Percentiles rank a stretch among this genome's conserved stretches.
phyloP scores from a whole-genome alignment of 129 eudicot genomes.

The Saussurea involucrata region DNA sequence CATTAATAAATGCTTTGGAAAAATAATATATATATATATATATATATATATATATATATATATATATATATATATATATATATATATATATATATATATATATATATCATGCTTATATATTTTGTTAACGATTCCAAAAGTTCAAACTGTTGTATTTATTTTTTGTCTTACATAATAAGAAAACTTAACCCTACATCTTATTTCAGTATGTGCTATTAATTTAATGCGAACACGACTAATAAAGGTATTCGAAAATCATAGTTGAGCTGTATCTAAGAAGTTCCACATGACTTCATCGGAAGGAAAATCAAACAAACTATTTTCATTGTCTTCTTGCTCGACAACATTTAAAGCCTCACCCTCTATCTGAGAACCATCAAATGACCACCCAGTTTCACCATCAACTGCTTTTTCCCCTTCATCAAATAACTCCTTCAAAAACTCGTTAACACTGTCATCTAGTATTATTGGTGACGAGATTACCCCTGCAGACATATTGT shows the following conservation, averaged over 20 bases:
- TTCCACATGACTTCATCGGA: slow-evolving; percentile 24
- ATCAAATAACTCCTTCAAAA: slow-evolving; percentile 13
- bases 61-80: too few relatives aligned
- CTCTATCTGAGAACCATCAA: not conserved
- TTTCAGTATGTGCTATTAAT: not conserved
- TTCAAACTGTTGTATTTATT: not conserved
- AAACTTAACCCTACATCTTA: not conserved
- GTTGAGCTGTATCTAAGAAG: slow-evolving; percentile 3
- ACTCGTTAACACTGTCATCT: not conserved
- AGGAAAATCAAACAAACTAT: slow-evolving; percentile 7
- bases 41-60: too few relatives aligned
- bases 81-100: too few relatives aligned
- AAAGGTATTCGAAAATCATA: not conserved
- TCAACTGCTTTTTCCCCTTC: not conserved
- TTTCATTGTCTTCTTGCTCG: not conserved
- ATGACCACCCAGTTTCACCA: slow-evolving; percentile 15
- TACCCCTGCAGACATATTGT: not conserved
- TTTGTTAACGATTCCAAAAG: not conserved
- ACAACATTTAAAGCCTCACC: not conserved
- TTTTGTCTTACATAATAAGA: not conserved
- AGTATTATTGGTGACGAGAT: not conserved
- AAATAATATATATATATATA: too few relatives aligned
- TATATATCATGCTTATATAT: too few relatives aligned
- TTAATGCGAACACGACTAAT: not conserved
- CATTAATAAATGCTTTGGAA: too few relatives aligned